Evolutionary conservation across 2,329 filamentous ascomycete species (phyloP), one percentile per base, ranked within the genome.

Genomic region (Neofusicoccum kwambonambiense): DNA sequence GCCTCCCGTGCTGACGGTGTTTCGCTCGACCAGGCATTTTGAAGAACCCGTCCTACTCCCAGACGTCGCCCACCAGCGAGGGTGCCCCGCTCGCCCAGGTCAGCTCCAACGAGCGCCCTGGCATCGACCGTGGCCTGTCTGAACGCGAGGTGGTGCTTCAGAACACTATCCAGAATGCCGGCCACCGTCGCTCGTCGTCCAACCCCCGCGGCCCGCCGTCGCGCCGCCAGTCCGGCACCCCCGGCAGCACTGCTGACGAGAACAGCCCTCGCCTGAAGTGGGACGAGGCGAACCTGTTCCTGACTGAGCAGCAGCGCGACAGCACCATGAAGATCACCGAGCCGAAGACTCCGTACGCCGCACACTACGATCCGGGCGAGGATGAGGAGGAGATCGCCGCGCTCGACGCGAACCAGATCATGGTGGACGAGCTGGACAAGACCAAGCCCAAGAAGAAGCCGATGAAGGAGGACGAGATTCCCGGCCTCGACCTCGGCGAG

Each of bases 301-400:
- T 99, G 62, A 95, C 95, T 7, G 95, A 99, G 81, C 94, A 98
- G 79, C 92, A 98, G 79, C 93, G 91, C 79, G 92, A 89, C 66
- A 90, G 90, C 67, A 97, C 93, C 66, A 99, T 99, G 95, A 99
- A 98, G 84, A 99, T 99, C 69, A 91, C 93, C 70, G 95, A 99
- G 81, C 95, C 95, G 67, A 99, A 99, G 84, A 99, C 95, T 7
- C 95, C 95, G 4, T 99, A 94, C 76, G 95, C 92, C 41, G 90
- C 90, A 74, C 92, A 93, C 73, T 97, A 97, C 78, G 91, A 98
- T 74, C 93, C 93, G 4, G 77, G 88, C 47, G 92, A 97, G 74
- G 94, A 98, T 68, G 92, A 92, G 60, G 90, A 89, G 39, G 92
- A 95, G 73, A 75, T 86, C 27, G 78, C 79, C 54, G 81, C 82